Conservation (phyloP, 768 basidiomycete species). For the Asterophora parasitica region DNA sequence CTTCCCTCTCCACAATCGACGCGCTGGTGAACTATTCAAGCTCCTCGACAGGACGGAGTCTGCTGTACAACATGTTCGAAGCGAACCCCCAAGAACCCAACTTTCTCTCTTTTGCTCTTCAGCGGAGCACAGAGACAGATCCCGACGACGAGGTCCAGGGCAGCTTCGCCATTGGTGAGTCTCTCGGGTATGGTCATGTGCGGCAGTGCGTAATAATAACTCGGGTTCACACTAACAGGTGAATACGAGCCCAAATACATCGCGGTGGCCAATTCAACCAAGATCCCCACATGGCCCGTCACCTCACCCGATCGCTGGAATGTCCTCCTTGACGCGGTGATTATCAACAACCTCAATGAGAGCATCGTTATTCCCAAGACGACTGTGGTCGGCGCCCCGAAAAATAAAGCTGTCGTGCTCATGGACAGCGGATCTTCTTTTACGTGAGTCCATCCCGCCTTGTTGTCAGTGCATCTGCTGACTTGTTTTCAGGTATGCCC, state of each 20-base stretch:
- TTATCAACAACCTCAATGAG: conserved; percentile 54
- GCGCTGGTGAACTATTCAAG: conserved; percentile 51
- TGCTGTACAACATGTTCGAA: conserved; percentile 74
- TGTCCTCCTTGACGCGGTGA: conserved; percentile 67
- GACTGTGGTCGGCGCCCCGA: conserved; percentile 51
- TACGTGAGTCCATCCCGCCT: conserved; percentile 42
- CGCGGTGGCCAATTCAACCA: conserved; percentile 47
- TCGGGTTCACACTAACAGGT: conserved; percentile 33
- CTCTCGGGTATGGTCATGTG: not conserved
- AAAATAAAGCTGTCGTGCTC: conserved; percentile 66
- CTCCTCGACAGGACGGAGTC: conserved; percentile 55
- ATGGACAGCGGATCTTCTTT: conserved; percentile 83
- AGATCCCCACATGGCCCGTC: conserved; percentile 73
- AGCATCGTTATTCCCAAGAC: conserved; percentile 49
- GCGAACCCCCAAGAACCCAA: conserved; percentile 69
- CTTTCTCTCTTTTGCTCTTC: conserved; percentile 74
- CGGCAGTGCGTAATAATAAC: not conserved
- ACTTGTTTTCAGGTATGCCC: conserved; percentile 54
- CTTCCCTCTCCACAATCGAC: conserved; percentile 71
- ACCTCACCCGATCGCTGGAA: conserved; percentile 67
- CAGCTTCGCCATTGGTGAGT: conserved; percentile 65
- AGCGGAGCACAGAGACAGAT: conserved; percentile 48
- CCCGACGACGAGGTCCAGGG: conserved; percentile 51
- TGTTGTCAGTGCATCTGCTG: not conserved
- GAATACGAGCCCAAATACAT: conserved; percentile 64